Evolutionary conservation across 1,139 yeast species (phyloP).

Genomic region (Geotrichum macrosporum): DNA sequence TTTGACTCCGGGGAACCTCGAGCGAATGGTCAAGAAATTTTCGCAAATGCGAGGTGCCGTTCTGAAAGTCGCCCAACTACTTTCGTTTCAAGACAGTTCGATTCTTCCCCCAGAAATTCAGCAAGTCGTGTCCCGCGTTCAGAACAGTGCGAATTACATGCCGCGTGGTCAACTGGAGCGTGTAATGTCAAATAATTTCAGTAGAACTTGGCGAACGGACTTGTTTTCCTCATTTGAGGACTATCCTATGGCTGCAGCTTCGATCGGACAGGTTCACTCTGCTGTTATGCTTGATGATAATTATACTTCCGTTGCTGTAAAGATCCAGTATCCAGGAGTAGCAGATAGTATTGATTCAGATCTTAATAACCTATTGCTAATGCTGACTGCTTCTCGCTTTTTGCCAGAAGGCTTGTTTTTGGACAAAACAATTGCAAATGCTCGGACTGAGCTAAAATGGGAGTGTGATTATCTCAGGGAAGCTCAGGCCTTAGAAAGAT

Average conservation of each 20-base stretch:
- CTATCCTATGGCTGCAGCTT: conserved; percentile 94
- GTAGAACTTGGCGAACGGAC: conserved; percentile 69
- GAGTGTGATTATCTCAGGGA: conserved; percentile 95
- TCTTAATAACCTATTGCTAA: conserved; percentile 72
- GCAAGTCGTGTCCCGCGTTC: conserved; percentile 74
- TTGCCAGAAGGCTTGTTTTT: conserved; percentile 89
- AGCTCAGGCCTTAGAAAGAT: conserved; percentile 71
- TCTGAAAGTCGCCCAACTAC: conserved; percentile 87
- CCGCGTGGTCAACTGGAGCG: conserved; percentile 84
- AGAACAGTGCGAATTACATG: conserved; percentile 94
- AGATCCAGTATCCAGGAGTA: conserved; percentile 98
- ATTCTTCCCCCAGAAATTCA: conserved; percentile 83
- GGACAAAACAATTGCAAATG: conserved; percentile 89
- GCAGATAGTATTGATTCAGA: conserved; percentile 91
- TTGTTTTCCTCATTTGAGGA: conserved; percentile 72
- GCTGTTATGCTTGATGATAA: conserved; percentile 61
- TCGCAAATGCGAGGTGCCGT: conserved; percentile 99
- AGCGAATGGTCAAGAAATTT: conserved; percentile 79
- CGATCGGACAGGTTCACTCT: conserved; percentile 92
- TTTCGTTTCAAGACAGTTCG: conserved; percentile 83
- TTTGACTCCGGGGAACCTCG: conserved; percentile 77
- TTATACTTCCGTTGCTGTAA: conserved; percentile 84
- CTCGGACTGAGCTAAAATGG: conserved; percentile 91
- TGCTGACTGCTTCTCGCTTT: conserved; percentile 79
- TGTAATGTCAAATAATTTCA: conserved; percentile 70